These are phyloP conservation scores for Chondrus crispus DNA, from an alignment of 23 red algal genomes.

Conservation along the genomic window DNA sequence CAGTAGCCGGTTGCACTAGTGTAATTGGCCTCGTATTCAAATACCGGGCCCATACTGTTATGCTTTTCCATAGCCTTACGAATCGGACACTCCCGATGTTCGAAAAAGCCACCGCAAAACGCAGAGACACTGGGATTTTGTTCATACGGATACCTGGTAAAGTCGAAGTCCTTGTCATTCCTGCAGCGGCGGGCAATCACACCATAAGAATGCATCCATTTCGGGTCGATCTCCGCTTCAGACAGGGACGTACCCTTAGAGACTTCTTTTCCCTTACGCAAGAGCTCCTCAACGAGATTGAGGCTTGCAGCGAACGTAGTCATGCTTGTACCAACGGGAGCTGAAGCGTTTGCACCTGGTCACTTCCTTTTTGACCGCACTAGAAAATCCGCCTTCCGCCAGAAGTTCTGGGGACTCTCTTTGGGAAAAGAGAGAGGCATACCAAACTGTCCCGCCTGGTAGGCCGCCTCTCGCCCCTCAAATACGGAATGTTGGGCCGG, in stretches of 20 bases:
- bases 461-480: no score
- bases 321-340: not conserved
- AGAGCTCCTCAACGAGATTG: not conserved
- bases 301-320: not conserved
- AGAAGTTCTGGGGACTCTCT: no score
- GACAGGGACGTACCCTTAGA: not conserved
- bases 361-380: slow-evolving; percentile 5
- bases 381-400: no score
- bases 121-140: not conserved
- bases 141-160: slow-evolving; percentile 9
- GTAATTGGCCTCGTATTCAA: not conserved
- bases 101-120: slow-evolving; percentile 7
- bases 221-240: not conserved
- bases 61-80: not conserved
- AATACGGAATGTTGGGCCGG: no score
- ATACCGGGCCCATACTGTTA: not conserved
- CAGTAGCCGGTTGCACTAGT: not conserved
- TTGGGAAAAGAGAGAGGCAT: no score
- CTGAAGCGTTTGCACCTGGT: not conserved
- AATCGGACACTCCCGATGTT: not conserved
- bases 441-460: no score
- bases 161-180: not conserved
- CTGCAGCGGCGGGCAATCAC: slow-evolving; percentile 1
- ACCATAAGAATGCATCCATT: not conserved
- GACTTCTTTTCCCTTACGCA: not conserved